Evolutionary conservation across 2,329 filamentous ascomycete species (phyloP).

Genomic region (Neoscytalidium dimidiatum): DNA sequence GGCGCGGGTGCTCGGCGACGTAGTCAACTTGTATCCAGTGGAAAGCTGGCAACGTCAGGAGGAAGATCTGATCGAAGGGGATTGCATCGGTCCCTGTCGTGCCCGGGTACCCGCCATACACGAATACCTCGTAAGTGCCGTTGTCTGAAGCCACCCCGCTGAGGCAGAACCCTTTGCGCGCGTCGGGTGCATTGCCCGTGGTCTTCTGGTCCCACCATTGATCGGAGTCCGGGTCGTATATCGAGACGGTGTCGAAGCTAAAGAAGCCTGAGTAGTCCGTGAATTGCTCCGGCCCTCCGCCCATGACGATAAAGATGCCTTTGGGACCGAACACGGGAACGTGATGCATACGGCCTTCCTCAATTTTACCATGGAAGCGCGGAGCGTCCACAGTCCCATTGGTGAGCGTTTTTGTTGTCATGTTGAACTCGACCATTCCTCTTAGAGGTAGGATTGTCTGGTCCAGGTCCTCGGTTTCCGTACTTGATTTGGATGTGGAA

Average conservation of each 20-base stretch:
- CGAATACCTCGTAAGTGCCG: neutral
- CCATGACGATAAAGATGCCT: neutral
- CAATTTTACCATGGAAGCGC: neutral
- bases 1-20: neutral
- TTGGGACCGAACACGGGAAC: neutral
- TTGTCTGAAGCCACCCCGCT: neutral
- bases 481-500: neutral
- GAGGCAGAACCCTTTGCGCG: neutral
- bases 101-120: constrained; percentile 18
- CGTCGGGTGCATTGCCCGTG: neutral
- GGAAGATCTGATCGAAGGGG: constrained; percentile 17
- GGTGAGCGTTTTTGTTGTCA: neutral
- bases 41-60: constrained; percentile 20
- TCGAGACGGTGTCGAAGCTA: neutral
- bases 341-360: neutral
- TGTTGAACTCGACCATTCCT: neutral
- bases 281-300: neutral
- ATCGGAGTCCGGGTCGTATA: neutral
- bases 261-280: neutral
- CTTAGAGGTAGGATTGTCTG: neutral
- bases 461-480: neutral
- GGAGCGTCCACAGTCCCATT: neutral
- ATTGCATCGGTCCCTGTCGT: neutral
- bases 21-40: constrained; percentile 19
- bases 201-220: neutral